These are phyloP conservation scores for Tetrahymena thermophila DNA, from an alignment of 73 alveolate species.

Conservation along the genomic window DNA sequence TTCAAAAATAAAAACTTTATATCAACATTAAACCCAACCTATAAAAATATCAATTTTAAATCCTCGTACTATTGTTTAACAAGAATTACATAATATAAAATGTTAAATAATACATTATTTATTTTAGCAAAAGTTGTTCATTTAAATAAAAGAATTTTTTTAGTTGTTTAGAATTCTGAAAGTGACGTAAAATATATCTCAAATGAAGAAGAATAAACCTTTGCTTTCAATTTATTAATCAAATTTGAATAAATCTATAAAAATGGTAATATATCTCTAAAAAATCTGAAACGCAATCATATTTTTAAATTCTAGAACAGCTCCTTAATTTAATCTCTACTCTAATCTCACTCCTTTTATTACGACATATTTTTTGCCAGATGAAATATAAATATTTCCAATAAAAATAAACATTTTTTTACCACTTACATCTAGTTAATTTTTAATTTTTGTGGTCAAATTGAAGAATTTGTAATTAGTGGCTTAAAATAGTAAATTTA, in stretches of 20 bases:
- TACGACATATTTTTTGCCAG: too few relatives aligned
- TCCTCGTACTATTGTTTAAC: too few relatives aligned
- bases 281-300: not conserved
- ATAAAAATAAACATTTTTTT: not conserved
- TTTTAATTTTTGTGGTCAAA: not conserved
- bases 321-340: not conserved
- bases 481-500: not conserved
- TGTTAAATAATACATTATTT: too few relatives aligned
- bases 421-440: not conserved
- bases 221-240: not conserved
- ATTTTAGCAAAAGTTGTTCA: too few relatives aligned
- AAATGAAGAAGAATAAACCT: not conserved
- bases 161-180: not conserved
- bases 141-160: too few relatives aligned
- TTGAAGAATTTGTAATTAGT: not conserved
- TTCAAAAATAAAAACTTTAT: not conserved
- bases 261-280: not conserved
- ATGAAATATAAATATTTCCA: too few relatives aligned
- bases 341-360: not conserved
- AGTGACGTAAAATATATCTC: not conserved
- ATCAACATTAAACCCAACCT: not conserved
- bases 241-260: not conserved
- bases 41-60: too few relatives aligned
- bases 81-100: too few relatives aligned
- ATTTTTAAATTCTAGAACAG: not conserved